These are phyloP conservation scores for Aspergillus japonicus DNA, from an alignment of 2,329 filamentous ascomycete genomes.

Conservation along the genomic window DNA sequence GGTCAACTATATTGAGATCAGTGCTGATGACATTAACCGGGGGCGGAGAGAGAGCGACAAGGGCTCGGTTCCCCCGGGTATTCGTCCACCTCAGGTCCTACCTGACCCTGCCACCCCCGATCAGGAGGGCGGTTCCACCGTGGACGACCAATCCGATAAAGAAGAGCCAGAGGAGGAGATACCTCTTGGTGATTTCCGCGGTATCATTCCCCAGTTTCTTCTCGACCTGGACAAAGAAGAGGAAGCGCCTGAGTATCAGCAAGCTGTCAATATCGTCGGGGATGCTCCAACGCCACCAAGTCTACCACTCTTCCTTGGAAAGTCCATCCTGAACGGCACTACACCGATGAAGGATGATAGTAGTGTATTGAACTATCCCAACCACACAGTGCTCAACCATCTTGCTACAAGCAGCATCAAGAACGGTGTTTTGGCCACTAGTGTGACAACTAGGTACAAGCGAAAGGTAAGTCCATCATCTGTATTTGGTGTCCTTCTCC, in stretches of 20 bases:
- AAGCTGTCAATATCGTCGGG: slow-evolving; percentile 71
- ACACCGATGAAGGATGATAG: slow-evolving; percentile 97
- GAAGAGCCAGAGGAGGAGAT: slow-evolving; percentile 53
- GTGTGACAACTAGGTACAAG: slow-evolving; percentile 95
- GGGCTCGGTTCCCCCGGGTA: slow-evolving; percentile 35
- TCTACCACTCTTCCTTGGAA: slow-evolving; percentile 85
- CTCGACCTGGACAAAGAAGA: slow-evolving; percentile 80
- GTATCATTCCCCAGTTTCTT: slow-evolving; percentile 78
- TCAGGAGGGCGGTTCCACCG: slow-evolving; percentile 31
- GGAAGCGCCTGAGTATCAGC: slow-evolving; percentile 70
- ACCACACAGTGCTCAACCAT: slow-evolving; percentile 95
- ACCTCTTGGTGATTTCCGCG: slow-evolving; percentile 62
- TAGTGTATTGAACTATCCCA: slow-evolving; percentile 93
- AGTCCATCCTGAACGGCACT: slow-evolving; percentile 88
- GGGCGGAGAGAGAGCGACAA: slow-evolving; percentile 37
- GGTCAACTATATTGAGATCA: slow-evolving; percentile 97
- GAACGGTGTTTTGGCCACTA: slow-evolving; percentile 90
- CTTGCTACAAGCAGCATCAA: slow-evolving; percentile 97
- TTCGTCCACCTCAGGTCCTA: slow-evolving; percentile 47
- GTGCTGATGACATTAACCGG: slow-evolving; percentile 63
- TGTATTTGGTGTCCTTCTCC: no score
- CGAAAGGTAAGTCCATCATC: slow-evolving; percentile 59
- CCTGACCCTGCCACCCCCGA: slow-evolving; percentile 36
- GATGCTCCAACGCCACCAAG: slow-evolving; percentile 80
- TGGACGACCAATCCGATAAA: slow-evolving; percentile 47